These are phyloP conservation scores for Macrolepiota fuliginosa DNA, from an alignment of 768 basidiomycete species.

Conservation along the genomic window DNA sequence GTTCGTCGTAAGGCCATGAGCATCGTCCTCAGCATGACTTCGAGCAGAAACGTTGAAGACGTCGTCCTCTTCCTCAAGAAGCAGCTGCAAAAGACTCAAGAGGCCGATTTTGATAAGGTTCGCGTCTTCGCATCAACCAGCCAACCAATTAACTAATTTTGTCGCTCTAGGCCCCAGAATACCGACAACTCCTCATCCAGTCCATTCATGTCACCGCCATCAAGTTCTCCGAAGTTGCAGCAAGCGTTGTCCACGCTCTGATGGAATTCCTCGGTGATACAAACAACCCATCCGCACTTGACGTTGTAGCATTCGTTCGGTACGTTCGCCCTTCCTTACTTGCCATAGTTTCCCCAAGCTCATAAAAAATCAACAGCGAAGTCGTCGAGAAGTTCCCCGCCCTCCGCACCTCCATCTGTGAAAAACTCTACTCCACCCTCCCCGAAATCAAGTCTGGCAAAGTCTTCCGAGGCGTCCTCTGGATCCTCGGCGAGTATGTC, in stretches of 20 bases:
- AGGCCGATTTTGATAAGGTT: conserved; percentile 91
- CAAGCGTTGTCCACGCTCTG: conserved; percentile 88
- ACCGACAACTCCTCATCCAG: conserved; percentile 94
- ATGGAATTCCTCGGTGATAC: conserved; percentile 96
- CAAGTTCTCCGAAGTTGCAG: conserved; percentile 95
- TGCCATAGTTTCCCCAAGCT: neutral
- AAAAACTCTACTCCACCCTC: conserved; percentile 81
- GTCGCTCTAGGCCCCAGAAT: conserved; percentile 76
- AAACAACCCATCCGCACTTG: conserved; percentile 91
- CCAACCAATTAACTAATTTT: too few relatives aligned
- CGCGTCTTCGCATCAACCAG: neutral
- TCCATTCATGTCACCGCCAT: conserved; percentile 96
- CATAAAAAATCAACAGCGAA: conserved; percentile 47
- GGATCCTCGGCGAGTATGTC: conserved; percentile 98
- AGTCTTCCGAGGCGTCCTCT: conserved; percentile 93
- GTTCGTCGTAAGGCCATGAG: conserved; percentile 89
- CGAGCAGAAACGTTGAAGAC: conserved; percentile 93
- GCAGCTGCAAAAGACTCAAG: conserved; percentile 91
- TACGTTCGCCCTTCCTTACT: conserved; percentile 16
- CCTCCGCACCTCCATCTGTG: conserved; percentile 77
- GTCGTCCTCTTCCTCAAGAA: conserved; percentile 97
- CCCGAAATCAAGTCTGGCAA: conserved; percentile 92
- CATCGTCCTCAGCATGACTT: conserved; percentile 90
- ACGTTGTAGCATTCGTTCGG: conserved; percentile 78
- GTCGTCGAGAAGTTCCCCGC: conserved; percentile 97